Evolutionary conservation across 2,329 filamentous ascomycete genomes (phyloP), one percentile per base, ranked within the genome.

Genomic region (Trichoderma lentiforme): DNA sequence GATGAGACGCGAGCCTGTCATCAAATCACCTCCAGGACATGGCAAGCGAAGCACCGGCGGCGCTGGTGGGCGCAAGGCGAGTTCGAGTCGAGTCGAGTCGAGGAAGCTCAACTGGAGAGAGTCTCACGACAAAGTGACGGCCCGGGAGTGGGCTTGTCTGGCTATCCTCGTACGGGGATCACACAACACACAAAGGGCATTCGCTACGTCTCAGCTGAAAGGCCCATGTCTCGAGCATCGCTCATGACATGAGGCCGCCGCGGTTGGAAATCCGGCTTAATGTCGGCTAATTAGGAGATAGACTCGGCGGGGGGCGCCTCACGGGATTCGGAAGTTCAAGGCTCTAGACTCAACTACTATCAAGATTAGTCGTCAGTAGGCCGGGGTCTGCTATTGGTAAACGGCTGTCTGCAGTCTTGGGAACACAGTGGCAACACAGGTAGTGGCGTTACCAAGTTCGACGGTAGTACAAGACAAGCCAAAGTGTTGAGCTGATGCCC

Each of bases 211-310:
- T 57, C n/a, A 34, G 57, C 57, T 60, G 56, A 18, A 60, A 15
- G 61, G 21, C 47, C 63, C 63, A 66, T 69, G 39, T 34, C 57
- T 61, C 21, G 57, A 26, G 39, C 34, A 34, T 70, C 67, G 57
- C 30, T 36, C 56, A 58, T 62, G 66, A 67, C 47, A 53, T 34
- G 57, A 60, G 36, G 39, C 51, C 28, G 67, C 36, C 57, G 67
- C 67, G 57, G 26, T 62, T 70, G 56, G 57, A 62, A 70, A 70
- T 62, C 14, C 71, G 71, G 71, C 71, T 60, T 28, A 69, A 69
- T 36, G 11, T 69, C 71, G 71, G 71, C 57, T 72, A 63, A 71
- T 64, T 24, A 18, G 18, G 32, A 32, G 47, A 39, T 34, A 43
- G 39, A 39, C 21, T 18, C 60, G 26, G 60, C 32, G 60, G 68